Evolutionary conservation across 2,329 filamentous ascomycete species (phyloP).

Genomic region (Aspergillus uvarum): DNA sequence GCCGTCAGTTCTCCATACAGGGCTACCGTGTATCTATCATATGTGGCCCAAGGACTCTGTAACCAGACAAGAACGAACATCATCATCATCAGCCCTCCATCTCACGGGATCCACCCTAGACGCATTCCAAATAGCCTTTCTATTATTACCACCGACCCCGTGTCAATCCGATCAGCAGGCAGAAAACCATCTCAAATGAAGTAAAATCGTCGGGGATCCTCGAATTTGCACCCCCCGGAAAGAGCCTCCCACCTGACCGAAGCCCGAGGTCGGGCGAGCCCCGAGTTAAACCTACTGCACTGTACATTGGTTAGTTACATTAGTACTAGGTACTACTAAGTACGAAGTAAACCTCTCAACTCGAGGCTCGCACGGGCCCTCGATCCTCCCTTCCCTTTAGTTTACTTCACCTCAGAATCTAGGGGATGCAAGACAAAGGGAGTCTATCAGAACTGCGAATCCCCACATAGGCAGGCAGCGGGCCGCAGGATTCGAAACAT

Average conservation of each 20-base stretch:
- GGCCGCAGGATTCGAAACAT: background rate
- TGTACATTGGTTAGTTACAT: background rate
- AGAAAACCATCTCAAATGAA: background rate
- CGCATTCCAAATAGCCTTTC: background rate
- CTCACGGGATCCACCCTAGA: background rate
- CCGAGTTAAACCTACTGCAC: background rate
- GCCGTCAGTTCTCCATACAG: background rate
- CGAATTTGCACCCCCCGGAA: background rate
- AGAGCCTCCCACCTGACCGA: background rate
- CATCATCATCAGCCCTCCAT: background rate
- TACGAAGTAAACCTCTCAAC: too few relatives aligned
- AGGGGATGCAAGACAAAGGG: background rate
- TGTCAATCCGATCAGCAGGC: background rate
- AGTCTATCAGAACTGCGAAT: background rate
- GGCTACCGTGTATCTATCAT: slow-evolving; percentile 4
- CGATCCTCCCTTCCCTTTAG: background rate
- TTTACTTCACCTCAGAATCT: background rate
- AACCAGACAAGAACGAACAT: background rate
- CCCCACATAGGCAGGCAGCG: background rate
- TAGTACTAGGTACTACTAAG: too few relatives aligned
- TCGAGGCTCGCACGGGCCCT: background rate
- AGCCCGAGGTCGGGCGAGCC: background rate
- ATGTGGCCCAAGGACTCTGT: background rate
- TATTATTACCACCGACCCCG: background rate
- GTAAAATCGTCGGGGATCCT: background rate